Evolutionary conservation across 1,284 basidiomycete species (phyloP), one percentile per base, ranked within the genome.

Genomic region (Porodaedalea pini): DNA sequence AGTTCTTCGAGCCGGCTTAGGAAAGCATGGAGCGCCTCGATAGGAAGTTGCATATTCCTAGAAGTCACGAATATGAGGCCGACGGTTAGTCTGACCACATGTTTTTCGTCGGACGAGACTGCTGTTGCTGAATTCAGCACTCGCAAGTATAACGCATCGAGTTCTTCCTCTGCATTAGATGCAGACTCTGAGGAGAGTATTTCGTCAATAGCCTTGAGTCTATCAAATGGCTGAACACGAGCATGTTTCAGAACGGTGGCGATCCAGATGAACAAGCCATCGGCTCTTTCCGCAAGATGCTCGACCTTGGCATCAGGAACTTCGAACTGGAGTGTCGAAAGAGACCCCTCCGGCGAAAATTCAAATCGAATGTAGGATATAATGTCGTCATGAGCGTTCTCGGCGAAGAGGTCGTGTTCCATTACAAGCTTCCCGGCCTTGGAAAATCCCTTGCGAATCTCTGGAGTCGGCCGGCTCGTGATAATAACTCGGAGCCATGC

Each of bases 251-350:
- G 57, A 31, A 68, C 65, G 1, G 68, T 69, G 19, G 61, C 54
- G 4, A 68, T 63, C 51, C 67, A 69, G n/a, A 69, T 69, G 43
- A 69, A 69, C 11, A 68, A 54, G 2, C 66, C 64, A n/a, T 59
- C 55, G 3, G 67, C 60, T 31, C 61, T 67, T 31, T 61, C 34
- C 13, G 65, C 63, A 27, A 69, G 58, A 32, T 32, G 34, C 10
- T 63, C 59, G 8, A 67, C 39, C 41, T 17, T 7, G 8, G 8
- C 41, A n/a, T n/a, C 21, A 8, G 17, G 5, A 5, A 8, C 41
- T 8, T 5, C 15, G 6, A 23, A 23, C 21, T 66, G 61, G 21
- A 19, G 10, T 44, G 36, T 31, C 47, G 45, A 5, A 52, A 52
- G 17, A 67, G 54, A 27, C 62, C 61, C 55, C 62, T 67, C 49